Evolutionary conservation across 2,329 filamentous ascomycete species (phyloP), one percentile per base, ranked within the genome.

Genomic region (Daldinia eschscholtzii): DNA sequence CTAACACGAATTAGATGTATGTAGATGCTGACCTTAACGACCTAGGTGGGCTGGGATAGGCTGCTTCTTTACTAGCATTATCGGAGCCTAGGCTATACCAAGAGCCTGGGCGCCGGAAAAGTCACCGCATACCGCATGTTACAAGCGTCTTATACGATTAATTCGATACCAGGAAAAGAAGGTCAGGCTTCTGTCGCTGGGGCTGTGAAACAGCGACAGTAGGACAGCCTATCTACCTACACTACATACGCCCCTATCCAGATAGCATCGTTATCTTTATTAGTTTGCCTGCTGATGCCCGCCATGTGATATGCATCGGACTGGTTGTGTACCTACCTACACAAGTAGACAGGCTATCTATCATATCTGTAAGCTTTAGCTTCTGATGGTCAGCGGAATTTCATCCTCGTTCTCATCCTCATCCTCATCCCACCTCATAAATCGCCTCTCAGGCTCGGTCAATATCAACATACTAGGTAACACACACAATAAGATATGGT

Each of bases 51-150:
- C 63, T 20, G 30, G 39, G 53, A 37, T 37, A 37, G 13, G 13
- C 35, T 15, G 35, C 13, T 37, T 35, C 53, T 26, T 20, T 53
- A 33, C 5, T 23, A 6, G 15, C 20, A 18, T 26, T 10, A 18
- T 58, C 44, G 41, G 48, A 57, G 65, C 61, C 61, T 56, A 60
- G 64, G 59, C 15, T 60, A 41, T 70, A 70, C 64, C 67, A 70
- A 70, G 64, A 62, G 55, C 39, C 68, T 70, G 55, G 68, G 65
- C 68, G 28, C 37, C 42, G 46, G 57, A 48, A 62, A 44, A 55
- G 26, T 41, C 39, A 64, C 52, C 44, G 30, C 12, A 46, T 65
- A 44, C 62, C 30, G 52, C 33, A 20, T 10, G 28, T 53, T 33
- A 53, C 18, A 46, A 46, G 30, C 1, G 12, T 20, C 9, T 33